Evolutionary conservation across 495 filamentous ascomycete genomes (phyloP).

Genomic region (Tuber brumale): DNA sequence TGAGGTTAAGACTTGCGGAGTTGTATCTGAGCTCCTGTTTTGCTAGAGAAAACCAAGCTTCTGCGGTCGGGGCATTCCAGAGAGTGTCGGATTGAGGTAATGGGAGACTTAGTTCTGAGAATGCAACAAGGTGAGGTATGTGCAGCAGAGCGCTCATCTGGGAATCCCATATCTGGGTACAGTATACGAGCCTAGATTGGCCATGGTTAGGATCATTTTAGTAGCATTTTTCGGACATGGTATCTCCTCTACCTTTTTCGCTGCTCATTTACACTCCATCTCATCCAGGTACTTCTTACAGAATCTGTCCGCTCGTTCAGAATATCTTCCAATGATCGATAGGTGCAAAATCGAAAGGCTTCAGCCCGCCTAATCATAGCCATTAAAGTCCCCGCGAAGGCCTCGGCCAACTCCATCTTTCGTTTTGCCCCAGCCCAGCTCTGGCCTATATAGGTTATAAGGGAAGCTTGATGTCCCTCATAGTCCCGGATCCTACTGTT

Average conservation of each 20-base stretch:
- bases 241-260: constrained; percentile 5
- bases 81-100: neutral
- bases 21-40: neutral
- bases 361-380: neutral
- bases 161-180: constrained; percentile 2
- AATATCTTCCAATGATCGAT: neutral
- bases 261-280: neutral
- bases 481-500: neutral
- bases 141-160: neutral
- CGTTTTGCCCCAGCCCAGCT: neutral
- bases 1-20: neutral
- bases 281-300: neutral
- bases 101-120: neutral
- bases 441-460: constrained; percentile 3
- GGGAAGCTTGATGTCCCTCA: neutral
- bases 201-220: neutral
- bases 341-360: constrained; percentile 1
- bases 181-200: constrained; percentile 1
- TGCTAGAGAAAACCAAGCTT: neutral
- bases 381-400: neutral
- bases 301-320: neutral
- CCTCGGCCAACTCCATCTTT: constrained; percentile 1
- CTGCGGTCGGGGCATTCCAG: neutral
- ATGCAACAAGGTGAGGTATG: constrained; percentile 4
- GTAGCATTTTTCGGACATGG: neutral